Conservation (phyloP, 306 rosid species). For the Arachis stenosperma region DNA sequence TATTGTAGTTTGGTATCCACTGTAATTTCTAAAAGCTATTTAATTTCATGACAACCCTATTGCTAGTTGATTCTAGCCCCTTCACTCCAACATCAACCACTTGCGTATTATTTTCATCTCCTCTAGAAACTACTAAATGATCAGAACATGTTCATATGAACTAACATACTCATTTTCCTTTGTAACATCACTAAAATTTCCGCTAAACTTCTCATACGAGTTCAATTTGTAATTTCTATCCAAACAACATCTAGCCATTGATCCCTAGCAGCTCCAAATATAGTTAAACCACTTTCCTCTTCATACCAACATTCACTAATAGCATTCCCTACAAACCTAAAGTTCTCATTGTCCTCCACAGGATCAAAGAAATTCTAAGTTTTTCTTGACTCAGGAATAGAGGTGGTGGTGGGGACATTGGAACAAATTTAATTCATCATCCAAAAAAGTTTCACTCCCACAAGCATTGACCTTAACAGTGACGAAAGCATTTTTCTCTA, state of each 20-base stretch:
- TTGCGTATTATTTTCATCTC: constrained; percentile 38
- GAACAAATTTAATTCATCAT: constrained; percentile 55
- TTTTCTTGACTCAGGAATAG: constrained; percentile 61
- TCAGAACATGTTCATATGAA: constrained; percentile 26
- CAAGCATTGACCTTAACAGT: constrained; percentile 60
- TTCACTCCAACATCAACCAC: constrained; percentile 40
- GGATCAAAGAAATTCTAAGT: constrained; percentile 93
- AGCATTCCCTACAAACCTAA: constrained; percentile 62
- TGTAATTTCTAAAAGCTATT: no score
- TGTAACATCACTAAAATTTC: constrained; percentile 28
- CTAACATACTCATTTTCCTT: constrained; percentile 26
- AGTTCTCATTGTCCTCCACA: constrained; percentile 66
- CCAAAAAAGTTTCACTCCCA: constrained; percentile 44
- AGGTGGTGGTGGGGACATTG: constrained; percentile 70
- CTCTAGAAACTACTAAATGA: constrained; percentile 39
- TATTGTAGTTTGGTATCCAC: no score
- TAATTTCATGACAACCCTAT: constrained; percentile 28
- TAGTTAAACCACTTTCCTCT: constrained; percentile 4
- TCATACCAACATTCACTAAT: constrained; percentile 43
- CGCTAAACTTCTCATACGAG: constrained; percentile 38
- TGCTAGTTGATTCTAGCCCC: constrained; percentile 28
- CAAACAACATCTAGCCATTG: constrained; percentile 40
- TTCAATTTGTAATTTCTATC: constrained; percentile 37
- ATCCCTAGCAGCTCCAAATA: constrained; percentile 1
- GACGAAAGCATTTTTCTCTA: constrained; percentile 54